Conservation (phyloP, 1,284 basidiomycete species). For the Irpex sp. region DNA sequence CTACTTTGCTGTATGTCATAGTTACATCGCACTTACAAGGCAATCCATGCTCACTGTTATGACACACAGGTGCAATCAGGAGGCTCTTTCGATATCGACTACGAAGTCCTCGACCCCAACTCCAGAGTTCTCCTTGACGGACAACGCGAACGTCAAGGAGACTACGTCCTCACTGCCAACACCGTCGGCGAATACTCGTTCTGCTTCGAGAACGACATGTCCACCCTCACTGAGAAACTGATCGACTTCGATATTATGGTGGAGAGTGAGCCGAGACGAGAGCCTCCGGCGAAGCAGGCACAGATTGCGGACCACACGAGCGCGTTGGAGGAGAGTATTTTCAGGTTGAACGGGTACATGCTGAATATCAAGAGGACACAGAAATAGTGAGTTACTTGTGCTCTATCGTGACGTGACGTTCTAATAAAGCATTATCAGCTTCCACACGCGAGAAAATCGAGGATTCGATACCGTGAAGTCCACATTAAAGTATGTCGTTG, state of each 20-base stretch:
- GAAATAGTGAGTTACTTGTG: slow-evolving; percentile 67
- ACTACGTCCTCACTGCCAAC: slow-evolving; percentile 96
- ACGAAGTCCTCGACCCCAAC: slow-evolving; percentile 86
- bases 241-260: slow-evolving; percentile 98
- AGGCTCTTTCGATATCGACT: slow-evolving; percentile 97
- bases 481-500: slow-evolving; percentile 57
- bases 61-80: slow-evolving; percentile 83
- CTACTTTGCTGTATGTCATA: slow-evolving; percentile 51
- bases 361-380: slow-evolving; percentile 87
- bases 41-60: slow-evolving; percentile 24
- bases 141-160: slow-evolving; percentile 86
- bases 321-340: slow-evolving; percentile 90
- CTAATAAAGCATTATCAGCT: slow-evolving; percentile 38
- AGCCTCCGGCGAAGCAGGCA: slow-evolving; percentile 75
- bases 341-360: slow-evolving; percentile 82
- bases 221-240: slow-evolving; percentile 84
- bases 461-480: slow-evolving; percentile 79
- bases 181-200: slow-evolving; percentile 94
- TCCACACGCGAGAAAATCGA: slow-evolving; percentile 79
- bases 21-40: not conserved
- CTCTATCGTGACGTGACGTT: slow-evolving; percentile 10
- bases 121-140: slow-evolving; percentile 87
- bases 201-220: slow-evolving; percentile 98
- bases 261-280: slow-evolving; percentile 87
- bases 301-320: slow-evolving; percentile 90